Evolutionary conservation across 2,329 filamentous ascomycete species (phyloP), one percentile per base, ranked within the genome.

Genomic region (Fusarium sp.): DNA sequence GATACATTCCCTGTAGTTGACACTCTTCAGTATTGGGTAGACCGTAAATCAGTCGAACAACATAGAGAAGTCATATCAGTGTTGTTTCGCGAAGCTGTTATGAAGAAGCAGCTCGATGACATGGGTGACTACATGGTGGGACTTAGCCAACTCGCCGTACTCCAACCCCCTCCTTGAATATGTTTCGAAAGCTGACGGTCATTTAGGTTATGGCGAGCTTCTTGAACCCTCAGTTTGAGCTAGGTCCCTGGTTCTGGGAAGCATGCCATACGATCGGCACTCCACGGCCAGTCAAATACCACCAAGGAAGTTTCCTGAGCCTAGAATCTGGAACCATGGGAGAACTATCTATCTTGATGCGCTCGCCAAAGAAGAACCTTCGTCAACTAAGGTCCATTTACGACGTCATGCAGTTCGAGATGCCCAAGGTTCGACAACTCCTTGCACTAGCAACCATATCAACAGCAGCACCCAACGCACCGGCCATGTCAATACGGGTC

Each of bases 241-340:
- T 77, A 1, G 75, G 70, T 5, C 45, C 55, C 2, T 77, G 75
- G 75, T 77, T 77, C 38, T 77, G 74, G 74, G 61, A 77, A 35
- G 70, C 70, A 6, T 73, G 70, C 5, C 51, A 53, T 14, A n/a
- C 28, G 1, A 56, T 56, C 38, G 54, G 57, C 9, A 70, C 41
- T 7, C 61, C 62, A 7, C 65, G 75, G 0, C 73, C 75, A 5
- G 44, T 70, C 15, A 55, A 48, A 12, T 75, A 74, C 15, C 48
- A 70, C 3, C 65, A 70, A 39, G 65, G 70, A n/a, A 61, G 55
- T 33, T 73, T 77, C 22, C 7, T 71, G 4, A 72, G 64, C 2
- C 39, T 77, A 5, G 75, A 77, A 6, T 50, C 66, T 2, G 54
- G 39, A 4, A 72, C 70, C 5, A 42, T 71, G 18, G 75, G 65